Evolutionary conservation across 2,329 filamentous ascomycete species (phyloP), one percentile per base, ranked within the genome.

Genomic region (Aspergillus piperis): DNA sequence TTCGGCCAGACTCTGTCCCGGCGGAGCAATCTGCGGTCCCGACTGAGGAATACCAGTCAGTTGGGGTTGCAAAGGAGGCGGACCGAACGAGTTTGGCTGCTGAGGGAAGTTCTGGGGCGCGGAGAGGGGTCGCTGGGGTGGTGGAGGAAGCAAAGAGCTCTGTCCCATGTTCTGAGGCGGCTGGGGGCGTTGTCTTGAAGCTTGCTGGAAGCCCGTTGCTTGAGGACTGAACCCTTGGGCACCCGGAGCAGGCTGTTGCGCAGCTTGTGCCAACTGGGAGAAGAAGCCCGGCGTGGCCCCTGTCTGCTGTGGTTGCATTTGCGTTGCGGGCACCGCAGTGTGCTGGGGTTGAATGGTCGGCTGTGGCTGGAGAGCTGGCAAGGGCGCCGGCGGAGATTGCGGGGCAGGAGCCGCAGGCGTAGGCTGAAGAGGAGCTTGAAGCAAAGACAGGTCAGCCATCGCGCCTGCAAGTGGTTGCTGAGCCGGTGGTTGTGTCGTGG

Each of bases 71-170:
- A 97, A 78, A 15, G 91, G 88, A 53, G 91, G 87, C 17, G 89
- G 85, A 7, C 85, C 84, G 73, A 96, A 95, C 4, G 82, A 84
- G 74, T 84, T 92, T 49, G 87, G 87, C 71, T 88, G 87, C 70
- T 90, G 89, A 53, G 86, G 77, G 61, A 82, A 89, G 57, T 92
- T 90, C 73, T 92, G 90, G 25, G 95, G 94, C 41, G 95, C 94
- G 42, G 94, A 97, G 11, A 95, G 83, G 7, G 95, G 90, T 62
- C 95, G 85, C 55, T 88, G 85, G 10, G 92, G 92, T 17, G 90
- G 92, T 7, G 92, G 92, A 52, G 89, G 85, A 63, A 93, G 85
- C 39, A 96, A 81, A 17, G 86, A 86, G 41, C 85, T 81, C 53
- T 81, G 83, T 60, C 86, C 84, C 62, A 83, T 80, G 48, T 80